Evolutionary conservation across 2,329 filamentous ascomycete species (phyloP).

Genomic region (Fusarium clavum): DNA sequence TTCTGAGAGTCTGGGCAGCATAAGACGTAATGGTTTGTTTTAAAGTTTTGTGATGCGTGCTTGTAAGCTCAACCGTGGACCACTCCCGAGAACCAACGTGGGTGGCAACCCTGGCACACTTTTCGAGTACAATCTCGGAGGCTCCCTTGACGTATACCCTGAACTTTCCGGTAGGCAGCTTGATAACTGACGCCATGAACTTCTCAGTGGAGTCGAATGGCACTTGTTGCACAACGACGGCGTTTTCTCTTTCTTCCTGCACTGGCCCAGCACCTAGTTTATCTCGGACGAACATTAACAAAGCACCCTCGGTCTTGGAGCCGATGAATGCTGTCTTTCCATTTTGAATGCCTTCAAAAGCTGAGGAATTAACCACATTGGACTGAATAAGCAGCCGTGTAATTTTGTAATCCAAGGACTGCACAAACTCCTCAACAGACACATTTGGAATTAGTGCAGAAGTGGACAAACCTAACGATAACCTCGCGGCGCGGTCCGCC

Average conservation of each 20-base stretch:
- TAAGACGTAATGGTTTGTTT: constrained; percentile 68
- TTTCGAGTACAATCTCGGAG: constrained; percentile 65
- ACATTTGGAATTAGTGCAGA: constrained; percentile 42
- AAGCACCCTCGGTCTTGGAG: constrained; percentile 68
- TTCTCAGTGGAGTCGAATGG: constrained; percentile 67
- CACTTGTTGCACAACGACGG: constrained; percentile 61
- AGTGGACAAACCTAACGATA: too few relatives aligned
- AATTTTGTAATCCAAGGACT: constrained; percentile 22
- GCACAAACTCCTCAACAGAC: constrained; percentile 45
- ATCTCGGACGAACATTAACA: constrained; percentile 62
- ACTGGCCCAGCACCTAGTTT: constrained; percentile 62
- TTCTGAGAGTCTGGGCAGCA: constrained; percentile 74
- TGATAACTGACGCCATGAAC: constrained; percentile 67
- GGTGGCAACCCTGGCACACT: constrained; percentile 60
- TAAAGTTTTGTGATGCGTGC: constrained; percentile 64
- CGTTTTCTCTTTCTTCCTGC: constrained; percentile 59
- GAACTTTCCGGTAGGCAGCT: constrained; percentile 57
- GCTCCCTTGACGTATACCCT: constrained; percentile 67
- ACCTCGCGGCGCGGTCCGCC: too few relatives aligned
- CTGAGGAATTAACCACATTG: constrained; percentile 67
- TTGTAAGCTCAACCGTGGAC: constrained; percentile 57
- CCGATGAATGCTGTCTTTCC: constrained; percentile 62
- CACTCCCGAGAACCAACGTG: constrained; percentile 67
- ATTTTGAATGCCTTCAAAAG: constrained; percentile 64
- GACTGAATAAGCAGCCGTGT: constrained; percentile 74